Percentiles rank a stretch among this genome's conserved stretches.
phyloP scores from a whole-genome alignment of 768 basidiomycete genomes.

The Trametes villosa region DNA sequence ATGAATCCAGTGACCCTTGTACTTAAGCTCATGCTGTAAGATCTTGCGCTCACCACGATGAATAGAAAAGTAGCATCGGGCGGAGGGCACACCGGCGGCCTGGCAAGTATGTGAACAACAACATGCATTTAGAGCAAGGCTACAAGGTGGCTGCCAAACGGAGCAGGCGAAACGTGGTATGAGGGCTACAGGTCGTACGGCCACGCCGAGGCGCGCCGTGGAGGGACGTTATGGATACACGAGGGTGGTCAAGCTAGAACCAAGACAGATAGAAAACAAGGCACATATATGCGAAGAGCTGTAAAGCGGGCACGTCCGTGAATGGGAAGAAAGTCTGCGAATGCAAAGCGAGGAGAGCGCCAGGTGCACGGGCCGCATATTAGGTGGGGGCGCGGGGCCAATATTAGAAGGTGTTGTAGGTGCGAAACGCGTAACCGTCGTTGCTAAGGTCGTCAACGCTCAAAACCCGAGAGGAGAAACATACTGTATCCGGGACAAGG shows the following conservation, averaged over 20 bases:
- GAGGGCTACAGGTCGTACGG: conserved; percentile 21
- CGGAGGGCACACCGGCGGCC: background rate
- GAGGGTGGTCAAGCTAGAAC: background rate
- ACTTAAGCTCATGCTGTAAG: no score
- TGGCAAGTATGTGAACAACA: conserved; percentile 9
- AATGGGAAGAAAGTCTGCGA: background rate
- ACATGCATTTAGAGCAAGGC: conserved; percentile 16
- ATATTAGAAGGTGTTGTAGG: conserved; percentile 17
- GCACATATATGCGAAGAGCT: background rate
- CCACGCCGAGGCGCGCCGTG: background rate
- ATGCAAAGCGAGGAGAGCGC: conserved; percentile 4
- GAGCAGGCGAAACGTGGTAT: conserved; percentile 9
- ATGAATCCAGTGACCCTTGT: no score
- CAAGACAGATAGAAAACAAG: background rate
- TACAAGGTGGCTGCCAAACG: conserved; percentile 10
- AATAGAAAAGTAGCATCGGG: background rate
- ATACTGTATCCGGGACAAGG: background rate
- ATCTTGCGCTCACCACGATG: no score
- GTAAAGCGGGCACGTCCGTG: background rate
- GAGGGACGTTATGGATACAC: conserved; percentile 24
- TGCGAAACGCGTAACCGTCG: conserved; percentile 10
- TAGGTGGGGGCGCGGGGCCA: background rate
- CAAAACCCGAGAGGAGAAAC: conserved; percentile 9
- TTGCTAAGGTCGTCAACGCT: conserved; percentile 16
- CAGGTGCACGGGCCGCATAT: background rate